Percentiles rank a stretch among this genome's conserved stretches.
Evolutionary conservation across 2,329 filamentous ascomycete species (phyloP).

Genomic region (Ustulina deusta): DNA sequence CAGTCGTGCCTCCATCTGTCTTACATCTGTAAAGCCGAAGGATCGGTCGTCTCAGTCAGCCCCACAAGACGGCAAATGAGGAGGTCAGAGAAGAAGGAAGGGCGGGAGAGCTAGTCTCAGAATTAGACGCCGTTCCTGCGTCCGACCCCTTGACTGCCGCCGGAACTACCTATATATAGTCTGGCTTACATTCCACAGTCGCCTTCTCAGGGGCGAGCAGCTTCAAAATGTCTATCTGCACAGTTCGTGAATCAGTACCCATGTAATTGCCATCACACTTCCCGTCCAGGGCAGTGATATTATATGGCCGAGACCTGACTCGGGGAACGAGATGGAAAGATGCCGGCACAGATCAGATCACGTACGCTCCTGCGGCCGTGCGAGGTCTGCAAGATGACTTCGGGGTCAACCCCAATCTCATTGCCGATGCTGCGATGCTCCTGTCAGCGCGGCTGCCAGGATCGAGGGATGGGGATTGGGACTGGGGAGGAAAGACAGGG

Average conservation of each 20-base stretch:
- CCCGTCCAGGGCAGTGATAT: slow-evolving; percentile 3
- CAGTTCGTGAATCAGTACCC: slow-evolving; percentile 21
- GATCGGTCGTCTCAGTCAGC: slow-evolving; percentile 32
- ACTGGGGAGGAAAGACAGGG: background rate
- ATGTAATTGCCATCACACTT: background rate
- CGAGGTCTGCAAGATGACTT: slow-evolving; percentile 87
- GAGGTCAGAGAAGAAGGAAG: slow-evolving; percentile 6
- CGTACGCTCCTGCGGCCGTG: slow-evolving; percentile 80
- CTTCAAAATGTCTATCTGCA: slow-evolving; percentile 80
- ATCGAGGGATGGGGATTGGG: background rate
- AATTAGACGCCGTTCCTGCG: slow-evolving; percentile 12
- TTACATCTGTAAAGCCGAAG: slow-evolving; percentile 71
- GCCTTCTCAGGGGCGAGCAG: slow-evolving; percentile 86
- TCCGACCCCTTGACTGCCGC: slow-evolving; percentile 19
- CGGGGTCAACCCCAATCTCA: slow-evolving; percentile 86
- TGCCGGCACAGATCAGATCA: background rate
- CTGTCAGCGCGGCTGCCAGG: slow-evolving; percentile 16
- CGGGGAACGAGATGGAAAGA: slow-evolving; percentile 1
- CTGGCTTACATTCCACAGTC: slow-evolving; percentile 85
- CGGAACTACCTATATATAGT: slow-evolving; percentile 33
- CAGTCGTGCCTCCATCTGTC: slow-evolving; percentile 80
- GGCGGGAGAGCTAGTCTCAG: slow-evolving; percentile 26
- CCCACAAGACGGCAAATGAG: slow-evolving; percentile 30
- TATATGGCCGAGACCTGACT: slow-evolving; percentile 26
- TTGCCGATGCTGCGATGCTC: slow-evolving; percentile 71